Conservation (phyloP, 148 eudicot genomes). For the Rhododendron molle region DNA sequence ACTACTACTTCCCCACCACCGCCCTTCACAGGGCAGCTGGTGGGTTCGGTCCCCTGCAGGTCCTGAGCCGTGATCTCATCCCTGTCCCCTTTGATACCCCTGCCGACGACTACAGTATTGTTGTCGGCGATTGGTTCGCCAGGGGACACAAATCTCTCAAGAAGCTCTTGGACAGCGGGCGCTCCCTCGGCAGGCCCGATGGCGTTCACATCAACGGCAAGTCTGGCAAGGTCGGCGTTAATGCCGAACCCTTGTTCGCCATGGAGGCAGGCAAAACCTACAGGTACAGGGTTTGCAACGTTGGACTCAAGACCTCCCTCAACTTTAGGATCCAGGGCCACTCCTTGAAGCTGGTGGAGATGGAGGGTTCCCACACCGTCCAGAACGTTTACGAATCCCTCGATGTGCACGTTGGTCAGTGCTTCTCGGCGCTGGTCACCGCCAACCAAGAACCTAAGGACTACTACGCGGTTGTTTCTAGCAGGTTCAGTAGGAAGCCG, state of each 20-base stretch:
- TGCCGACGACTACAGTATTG: constrained; percentile 19
- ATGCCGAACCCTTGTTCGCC: constrained; percentile 8
- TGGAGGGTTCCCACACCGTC: constrained; percentile 29
- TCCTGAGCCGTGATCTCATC: constrained; percentile 22
- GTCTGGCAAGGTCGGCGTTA: constrained; percentile 9
- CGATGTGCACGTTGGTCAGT: constrained; percentile 26
- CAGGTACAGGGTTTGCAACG: constrained; percentile 23
- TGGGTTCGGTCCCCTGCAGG: constrained; percentile 19
- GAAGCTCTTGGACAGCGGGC: constrained; percentile 19
- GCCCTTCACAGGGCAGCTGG: constrained; percentile 20
- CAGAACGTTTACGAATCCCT: constrained; percentile 21
- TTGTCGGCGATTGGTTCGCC: constrained; percentile 29
- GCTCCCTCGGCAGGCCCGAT: constrained; percentile 20
- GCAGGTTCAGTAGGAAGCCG: constrained; percentile 10
- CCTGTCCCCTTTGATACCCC: constrained; percentile 26
- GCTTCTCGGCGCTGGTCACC: constrained; percentile 21
- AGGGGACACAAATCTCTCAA: constrained; percentile 14
- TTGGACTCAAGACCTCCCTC: constrained; percentile 17
- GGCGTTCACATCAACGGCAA: constrained; percentile 31
- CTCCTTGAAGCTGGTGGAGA: constrained; percentile 22
- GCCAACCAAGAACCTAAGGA: constrained; percentile 23
- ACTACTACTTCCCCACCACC: constrained; percentile 21
- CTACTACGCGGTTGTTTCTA: constrained; percentile 21
- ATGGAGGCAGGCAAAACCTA: constrained; percentile 30
- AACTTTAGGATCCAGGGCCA: constrained; percentile 30